These are phyloP conservation scores for Wickerhamiella kurtzmanii DNA, from an alignment of 805 yeast genomes.

Conservation along the genomic window DNA sequence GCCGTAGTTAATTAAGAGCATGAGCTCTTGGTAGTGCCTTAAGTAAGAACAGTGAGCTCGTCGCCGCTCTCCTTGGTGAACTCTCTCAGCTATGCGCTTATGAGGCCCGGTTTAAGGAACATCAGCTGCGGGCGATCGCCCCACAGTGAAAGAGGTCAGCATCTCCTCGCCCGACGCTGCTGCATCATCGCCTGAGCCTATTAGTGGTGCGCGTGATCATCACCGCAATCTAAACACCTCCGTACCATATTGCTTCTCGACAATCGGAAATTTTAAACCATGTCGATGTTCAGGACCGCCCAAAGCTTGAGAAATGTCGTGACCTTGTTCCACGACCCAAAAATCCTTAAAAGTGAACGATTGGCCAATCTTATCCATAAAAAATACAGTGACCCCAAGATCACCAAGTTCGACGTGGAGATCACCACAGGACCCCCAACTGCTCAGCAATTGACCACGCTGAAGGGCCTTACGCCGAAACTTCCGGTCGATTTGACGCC, in stretches of 20 bases:
- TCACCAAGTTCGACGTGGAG: constrained; percentile 21
- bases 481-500: constrained; percentile 12
- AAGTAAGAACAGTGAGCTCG: too few species aligned
- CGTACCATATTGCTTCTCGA: neutral
- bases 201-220: neutral
- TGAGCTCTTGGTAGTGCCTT: too few species aligned
- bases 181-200: neutral
- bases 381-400: constrained; percentile 14
- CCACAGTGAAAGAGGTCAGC: too few species aligned
- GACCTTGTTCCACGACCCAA: constrained; percentile 24
- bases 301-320: constrained; percentile 21
- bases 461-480: constrained; percentile 12
- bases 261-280: neutral
- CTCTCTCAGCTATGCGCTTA: too few species aligned
- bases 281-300: constrained; percentile 22
- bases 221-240: neutral
- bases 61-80: too few species aligned
- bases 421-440: constrained; percentile 24
- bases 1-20: too few species aligned
- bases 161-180: too few species aligned
- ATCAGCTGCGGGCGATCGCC: too few species aligned
- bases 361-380: constrained; percentile 14
- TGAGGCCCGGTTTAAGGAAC: too few species aligned
- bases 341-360: constrained; percentile 13
- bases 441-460: constrained; percentile 18